Evolutionary conservation across 2,329 filamentous ascomycete genomes (phyloP).

Genomic region (Aotearoamyces nothofagi): DNA sequence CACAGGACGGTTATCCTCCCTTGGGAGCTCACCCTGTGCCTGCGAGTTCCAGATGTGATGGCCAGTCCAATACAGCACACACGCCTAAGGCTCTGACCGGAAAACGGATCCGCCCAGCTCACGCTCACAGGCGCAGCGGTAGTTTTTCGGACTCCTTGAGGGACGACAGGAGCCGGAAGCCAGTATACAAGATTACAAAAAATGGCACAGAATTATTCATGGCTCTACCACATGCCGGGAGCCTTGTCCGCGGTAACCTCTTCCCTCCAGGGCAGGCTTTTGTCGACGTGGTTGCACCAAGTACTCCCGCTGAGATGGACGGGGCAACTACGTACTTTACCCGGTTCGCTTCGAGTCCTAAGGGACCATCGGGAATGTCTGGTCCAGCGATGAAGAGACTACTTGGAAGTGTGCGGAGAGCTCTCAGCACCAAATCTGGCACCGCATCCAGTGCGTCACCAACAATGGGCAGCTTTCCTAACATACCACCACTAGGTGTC

Average conservation of each 20-base stretch:
- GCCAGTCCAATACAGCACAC: slow-evolving; percentile 34
- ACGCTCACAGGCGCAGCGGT: slow-evolving; percentile 66
- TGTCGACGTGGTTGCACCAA: slow-evolving; percentile 49
- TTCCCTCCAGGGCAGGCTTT: slow-evolving; percentile 72
- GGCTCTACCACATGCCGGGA: slow-evolving; percentile 58
- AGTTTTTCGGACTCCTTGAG: slow-evolving; percentile 77
- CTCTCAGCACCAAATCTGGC: slow-evolving; percentile 42
- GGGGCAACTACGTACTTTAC: slow-evolving; percentile 37
- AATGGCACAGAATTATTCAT: slow-evolving; percentile 43
- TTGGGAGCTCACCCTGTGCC: slow-evolving; percentile 41
- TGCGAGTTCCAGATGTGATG: slow-evolving; percentile 30
- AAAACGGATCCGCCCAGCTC: slow-evolving; percentile 40
- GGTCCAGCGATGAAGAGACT: slow-evolving; percentile 72
- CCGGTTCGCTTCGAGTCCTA: slow-evolving; percentile 23
- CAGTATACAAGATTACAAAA: slow-evolving; percentile 30
- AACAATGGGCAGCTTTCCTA: slow-evolving; percentile 19
- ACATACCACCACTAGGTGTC: slow-evolving; percentile 18
- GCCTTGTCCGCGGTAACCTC: slow-evolving; percentile 73
- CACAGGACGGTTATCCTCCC: slow-evolving; percentile 24
- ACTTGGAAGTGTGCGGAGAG: slow-evolving; percentile 72
- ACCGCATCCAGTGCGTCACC: slow-evolving; percentile 16
- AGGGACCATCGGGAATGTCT: slow-evolving; percentile 42
- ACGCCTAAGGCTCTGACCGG: slow-evolving; percentile 42
- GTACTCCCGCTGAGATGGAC: slow-evolving; percentile 27
- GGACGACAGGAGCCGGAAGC: slow-evolving; percentile 37